Percentiles rank a stretch among this genome's conserved stretches.
These are phyloP conservation scores for Dichotomopilus funicola DNA, from an alignment of 2,329 filamentous ascomycete species.

Conservation along the genomic window DNA sequence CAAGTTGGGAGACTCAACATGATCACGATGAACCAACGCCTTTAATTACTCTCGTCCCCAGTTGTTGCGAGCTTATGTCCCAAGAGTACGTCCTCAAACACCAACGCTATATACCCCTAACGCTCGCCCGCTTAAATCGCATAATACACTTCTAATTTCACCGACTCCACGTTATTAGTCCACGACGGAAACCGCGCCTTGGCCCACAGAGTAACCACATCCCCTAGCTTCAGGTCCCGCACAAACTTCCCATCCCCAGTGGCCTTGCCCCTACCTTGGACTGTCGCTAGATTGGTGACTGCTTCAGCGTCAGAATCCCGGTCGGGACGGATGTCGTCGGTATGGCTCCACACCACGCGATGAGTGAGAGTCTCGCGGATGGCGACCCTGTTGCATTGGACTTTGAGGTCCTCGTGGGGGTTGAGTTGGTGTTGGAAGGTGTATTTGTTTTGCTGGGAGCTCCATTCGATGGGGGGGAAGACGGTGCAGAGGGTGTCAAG, in stretches of 20 bases:
- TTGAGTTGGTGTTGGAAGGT: slow-evolving; percentile 32
- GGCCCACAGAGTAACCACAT: slow-evolving; percentile 56
- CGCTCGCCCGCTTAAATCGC: slow-evolving; percentile 27
- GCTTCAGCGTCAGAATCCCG: slow-evolving; percentile 9
- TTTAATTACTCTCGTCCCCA: neutral
- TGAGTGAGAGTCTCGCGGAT: slow-evolving; percentile 33
- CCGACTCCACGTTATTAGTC: slow-evolving; percentile 44
- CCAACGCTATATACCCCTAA: neutral
- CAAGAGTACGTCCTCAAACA: neutral
- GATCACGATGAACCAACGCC: neutral
- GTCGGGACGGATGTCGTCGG: slow-evolving; percentile 39
- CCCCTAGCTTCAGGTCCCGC: slow-evolving; percentile 48
- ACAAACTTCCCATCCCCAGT: slow-evolving; percentile 52
- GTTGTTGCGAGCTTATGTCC: no score
- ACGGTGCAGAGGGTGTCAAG: slow-evolving; percentile 15
- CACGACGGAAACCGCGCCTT: slow-evolving; percentile 51
- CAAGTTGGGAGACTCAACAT: no score
- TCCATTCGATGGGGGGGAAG: slow-evolving; percentile 10
- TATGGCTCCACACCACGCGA: slow-evolving; percentile 47
- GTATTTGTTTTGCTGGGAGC: slow-evolving; percentile 1
- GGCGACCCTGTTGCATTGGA: slow-evolving; percentile 43
- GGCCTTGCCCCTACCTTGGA: slow-evolving; percentile 42
- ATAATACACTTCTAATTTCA: slow-evolving; percentile 54
- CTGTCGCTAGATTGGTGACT: slow-evolving; percentile 26
- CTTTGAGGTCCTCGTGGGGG: slow-evolving; percentile 33